A percentile compares a stretch with the other conserved stretches of the same genome.
phyloP scores from a whole-genome alignment of 2,329 filamentous ascomycete species.

The Amauroascus verrucosus region DNA sequence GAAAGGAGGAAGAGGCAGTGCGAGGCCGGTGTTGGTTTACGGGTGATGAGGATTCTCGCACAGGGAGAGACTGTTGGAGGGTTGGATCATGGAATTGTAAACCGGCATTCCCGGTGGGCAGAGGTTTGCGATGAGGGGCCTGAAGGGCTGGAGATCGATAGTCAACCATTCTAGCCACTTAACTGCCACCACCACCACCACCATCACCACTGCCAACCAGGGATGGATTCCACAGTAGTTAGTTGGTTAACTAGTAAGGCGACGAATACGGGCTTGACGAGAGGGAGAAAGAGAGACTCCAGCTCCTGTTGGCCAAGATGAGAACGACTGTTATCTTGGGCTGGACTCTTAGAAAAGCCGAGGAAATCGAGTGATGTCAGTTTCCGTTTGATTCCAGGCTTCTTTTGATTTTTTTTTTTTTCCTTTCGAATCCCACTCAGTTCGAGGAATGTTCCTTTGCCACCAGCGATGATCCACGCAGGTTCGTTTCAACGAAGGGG shows the following conservation, averaged over 20 bases:
- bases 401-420: background rate
- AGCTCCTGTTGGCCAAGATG: background rate
- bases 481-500: no score
- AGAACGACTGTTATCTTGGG: background rate
- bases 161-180: slow-evolving; percentile 14
- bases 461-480: background rate
- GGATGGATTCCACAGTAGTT: no score
- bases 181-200: background rate
- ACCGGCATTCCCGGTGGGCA: slow-evolving; percentile 16
- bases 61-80: slow-evolving; percentile 4
- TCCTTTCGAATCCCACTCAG: no score
- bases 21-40: slow-evolving; percentile 14
- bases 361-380: background rate
- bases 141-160: slow-evolving; percentile 17
- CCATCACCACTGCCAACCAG: no score
- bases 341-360: background rate
- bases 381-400: background rate
- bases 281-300: no score
- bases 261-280: no score
- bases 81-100: slow-evolving; percentile 15
- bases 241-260: background rate
- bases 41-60: background rate
- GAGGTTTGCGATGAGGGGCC: slow-evolving; percentile 16
- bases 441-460: no score
- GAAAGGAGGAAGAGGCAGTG: slow-evolving; percentile 14